Conservation (phyloP, 257 asterid genomes). For the Echium plantagineum region DNA sequence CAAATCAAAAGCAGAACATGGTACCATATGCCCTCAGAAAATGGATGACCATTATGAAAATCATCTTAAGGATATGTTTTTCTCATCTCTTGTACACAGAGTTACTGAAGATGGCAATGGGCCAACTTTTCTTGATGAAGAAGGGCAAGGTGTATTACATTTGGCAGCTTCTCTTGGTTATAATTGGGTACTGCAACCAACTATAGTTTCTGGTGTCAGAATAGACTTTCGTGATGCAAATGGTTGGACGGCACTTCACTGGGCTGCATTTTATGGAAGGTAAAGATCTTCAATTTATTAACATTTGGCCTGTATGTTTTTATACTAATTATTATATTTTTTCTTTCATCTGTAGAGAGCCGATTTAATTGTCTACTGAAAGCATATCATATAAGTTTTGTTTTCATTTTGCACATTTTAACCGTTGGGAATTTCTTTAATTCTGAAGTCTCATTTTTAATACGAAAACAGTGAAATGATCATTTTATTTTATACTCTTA, state of each 20-base stretch:
- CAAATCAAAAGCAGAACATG: constrained; percentile 22
- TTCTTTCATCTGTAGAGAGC: neutral
- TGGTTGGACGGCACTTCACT: constrained; percentile 98
- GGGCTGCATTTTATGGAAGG: constrained; percentile 98
- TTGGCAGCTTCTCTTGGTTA: constrained; percentile 95
- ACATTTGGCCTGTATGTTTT: neutral
- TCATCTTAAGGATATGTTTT: constrained; percentile 51
- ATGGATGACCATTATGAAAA: constrained; percentile 43
- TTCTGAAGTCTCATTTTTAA: too few relatives aligned
- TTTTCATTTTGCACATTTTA: neutral
- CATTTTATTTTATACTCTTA: neutral
- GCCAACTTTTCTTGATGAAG: constrained; percentile 40
- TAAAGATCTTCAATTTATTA: constrained; percentile 14
- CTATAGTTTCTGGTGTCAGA: constrained; percentile 54
- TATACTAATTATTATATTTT: neutral
- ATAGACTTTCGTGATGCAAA: constrained; percentile 84
- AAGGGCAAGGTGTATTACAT: constrained; percentile 89
- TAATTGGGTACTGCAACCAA: constrained; percentile 76
- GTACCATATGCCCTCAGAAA: constrained; percentile 22
- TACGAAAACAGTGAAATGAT: neutral
- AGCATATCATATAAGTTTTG: neutral
- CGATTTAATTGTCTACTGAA: neutral
- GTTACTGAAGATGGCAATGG: constrained; percentile 55
- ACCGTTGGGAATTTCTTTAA: too few relatives aligned
- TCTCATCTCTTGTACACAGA: constrained; percentile 57